Percentiles rank a stretch among this genome's conserved stretches.
These are phyloP conservation scores for Torulaspora delbrueckii DNA, from an alignment of 805 yeast species.

Conservation along the genomic window DNA sequence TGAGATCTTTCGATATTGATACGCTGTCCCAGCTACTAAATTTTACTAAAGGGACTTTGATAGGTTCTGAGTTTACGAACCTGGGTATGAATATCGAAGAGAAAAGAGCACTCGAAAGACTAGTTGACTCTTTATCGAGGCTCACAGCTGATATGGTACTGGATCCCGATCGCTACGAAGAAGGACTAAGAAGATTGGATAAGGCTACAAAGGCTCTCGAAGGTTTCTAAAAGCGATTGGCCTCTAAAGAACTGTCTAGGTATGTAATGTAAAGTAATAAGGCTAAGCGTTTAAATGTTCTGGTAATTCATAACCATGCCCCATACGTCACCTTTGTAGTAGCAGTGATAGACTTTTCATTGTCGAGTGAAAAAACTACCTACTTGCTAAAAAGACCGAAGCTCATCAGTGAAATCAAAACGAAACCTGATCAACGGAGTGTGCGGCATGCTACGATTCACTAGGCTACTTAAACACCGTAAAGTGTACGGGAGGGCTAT, in stretches of 20 bases:
- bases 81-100: slow-evolving; percentile 72
- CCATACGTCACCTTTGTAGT: background rate
- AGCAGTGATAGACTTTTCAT: background rate
- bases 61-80: slow-evolving; percentile 60
- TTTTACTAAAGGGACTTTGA: slow-evolving; percentile 40
- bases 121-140: slow-evolving; percentile 78
- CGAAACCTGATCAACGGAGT: background rate
- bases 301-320: background rate
- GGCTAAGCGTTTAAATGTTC: background rate
- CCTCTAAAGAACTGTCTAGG: background rate
- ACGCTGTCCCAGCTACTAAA: slow-evolving; percentile 37
- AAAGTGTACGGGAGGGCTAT: background rate
- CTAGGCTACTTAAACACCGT: background rate
- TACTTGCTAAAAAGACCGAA: background rate
- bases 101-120: slow-evolving; percentile 72
- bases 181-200: slow-evolving; percentile 73
- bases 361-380: background rate
- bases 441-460: background rate
- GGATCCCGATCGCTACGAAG: slow-evolving; percentile 73
- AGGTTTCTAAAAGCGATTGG: slow-evolving; percentile 47
- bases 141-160: slow-evolving; percentile 87
- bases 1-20: slow-evolving; percentile 30
- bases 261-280: background rate
- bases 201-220: slow-evolving; percentile 82
- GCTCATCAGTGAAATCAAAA: background rate